Evolutionary conservation across 2,329 filamentous ascomycete genomes (phyloP), one percentile per base, ranked within the genome.

Genomic region (Akanthomyces lecanii): DNA sequence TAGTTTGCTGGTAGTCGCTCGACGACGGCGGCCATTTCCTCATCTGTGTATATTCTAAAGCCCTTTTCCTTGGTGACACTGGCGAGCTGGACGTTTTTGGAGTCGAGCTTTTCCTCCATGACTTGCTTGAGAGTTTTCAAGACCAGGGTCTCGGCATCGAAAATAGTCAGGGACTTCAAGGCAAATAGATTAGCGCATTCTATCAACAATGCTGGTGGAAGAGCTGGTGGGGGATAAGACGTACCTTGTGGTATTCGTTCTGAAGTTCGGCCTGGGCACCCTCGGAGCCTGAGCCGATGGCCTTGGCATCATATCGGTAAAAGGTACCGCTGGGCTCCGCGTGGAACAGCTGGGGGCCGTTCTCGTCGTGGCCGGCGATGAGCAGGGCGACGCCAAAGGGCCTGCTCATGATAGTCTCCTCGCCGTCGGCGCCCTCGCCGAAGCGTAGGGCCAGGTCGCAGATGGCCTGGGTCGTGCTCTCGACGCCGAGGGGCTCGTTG

Each of bases 91-190:
- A 99, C 95, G 74, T 99, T 99, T 86, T 99, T 99, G 67, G 92
- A 86, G 76, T 99, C 95, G 65, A 99, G 84, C 82, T 99, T 99
- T 87, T 99, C 95, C 81, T 99, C 95, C 95, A 99, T 99, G 70
- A 99, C 95, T 81, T 99, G 95, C 85, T 98, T 99, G 76, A 99
- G 78, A 44, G 95, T 99, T 86, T 98, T 98, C 73, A 99, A 82
- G 58, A 97, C 93, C 68, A 99, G 81, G 4, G 93, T 95, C 81
- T 99, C 95, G 64, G 95, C 95, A 74, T 99, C 95, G 63, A 85
- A 82, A 66, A 99, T 88, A 48, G 93, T 97, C 67, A 99, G 84
- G 63, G 94, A 98, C 85, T 89, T 67, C 38, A 25, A 11, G 33
- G 8, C 18, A 53, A 66, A 68, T 30, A 67, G 61, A 10, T 44